phyloP scores from a whole-genome alignment of 2,329 filamentous ascomycete genomes.

The Sarocladiaceae sp. region DNA sequence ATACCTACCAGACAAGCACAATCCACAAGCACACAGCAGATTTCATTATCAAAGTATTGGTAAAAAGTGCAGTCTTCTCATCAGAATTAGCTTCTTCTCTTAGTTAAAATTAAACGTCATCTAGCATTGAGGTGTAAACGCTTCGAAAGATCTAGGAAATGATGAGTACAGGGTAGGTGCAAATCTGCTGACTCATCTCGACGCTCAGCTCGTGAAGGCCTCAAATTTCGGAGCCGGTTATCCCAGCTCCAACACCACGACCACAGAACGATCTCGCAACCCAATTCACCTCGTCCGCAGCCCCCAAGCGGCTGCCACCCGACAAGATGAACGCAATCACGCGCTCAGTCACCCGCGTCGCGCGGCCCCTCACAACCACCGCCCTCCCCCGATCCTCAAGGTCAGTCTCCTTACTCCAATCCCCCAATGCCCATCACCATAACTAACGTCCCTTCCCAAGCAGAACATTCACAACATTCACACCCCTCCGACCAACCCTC shows the following conservation, averaged over 20 bases:
- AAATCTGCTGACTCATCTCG: not conserved
- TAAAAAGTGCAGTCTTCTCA: too few species aligned
- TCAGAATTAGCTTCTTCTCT: too few species aligned
- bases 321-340: conserved; percentile 6
- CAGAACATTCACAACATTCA: conserved; percentile 46
- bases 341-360: conserved; percentile 10
- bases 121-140: not conserved
- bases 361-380: conserved; percentile 6
- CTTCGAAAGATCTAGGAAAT: too few species aligned
- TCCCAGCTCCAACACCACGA: not conserved
- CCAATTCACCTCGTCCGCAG: not conserved
- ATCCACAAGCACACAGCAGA: too few species aligned
- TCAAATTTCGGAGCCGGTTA: not conserved
- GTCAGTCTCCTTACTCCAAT: not conserved
- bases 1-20: too few species aligned
- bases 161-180: not conserved
- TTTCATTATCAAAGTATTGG: too few species aligned
- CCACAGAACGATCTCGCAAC: not conserved
- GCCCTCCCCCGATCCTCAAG: not conserved
- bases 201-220: not conserved
- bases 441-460: not conserved
- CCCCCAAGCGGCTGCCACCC: not conserved
- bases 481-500: conserved; percentile 45
- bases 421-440: not conserved
- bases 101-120: too few species aligned